These are phyloP conservation scores for Ustilago lituana DNA, from an alignment of 1,284 basidiomycete genomes.

Conservation along the genomic window DNA sequence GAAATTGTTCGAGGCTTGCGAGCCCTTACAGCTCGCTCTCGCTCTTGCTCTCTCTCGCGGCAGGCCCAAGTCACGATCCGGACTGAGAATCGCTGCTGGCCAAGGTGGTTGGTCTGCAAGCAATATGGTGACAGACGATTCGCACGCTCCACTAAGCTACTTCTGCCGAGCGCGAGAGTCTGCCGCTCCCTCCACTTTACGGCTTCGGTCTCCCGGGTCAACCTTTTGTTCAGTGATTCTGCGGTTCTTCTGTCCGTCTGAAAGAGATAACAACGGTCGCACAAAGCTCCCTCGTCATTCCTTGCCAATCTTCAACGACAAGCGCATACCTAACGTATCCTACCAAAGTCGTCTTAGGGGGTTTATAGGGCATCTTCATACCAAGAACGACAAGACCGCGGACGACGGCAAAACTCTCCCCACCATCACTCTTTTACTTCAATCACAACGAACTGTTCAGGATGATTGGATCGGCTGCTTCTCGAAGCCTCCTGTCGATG, in stretches of 20 bases:
- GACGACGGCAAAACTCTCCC: no score
- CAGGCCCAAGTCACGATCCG: no score
- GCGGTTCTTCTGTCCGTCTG: not conserved
- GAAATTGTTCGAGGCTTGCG: not conserved
- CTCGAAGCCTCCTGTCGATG: conserved; percentile 22
- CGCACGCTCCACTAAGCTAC: conserved; percentile 21
- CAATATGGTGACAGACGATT: no score
- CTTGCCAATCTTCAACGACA: conserved; percentile 1
- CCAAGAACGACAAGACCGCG: not conserved
- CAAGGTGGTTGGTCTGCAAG: no score
- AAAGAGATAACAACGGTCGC: not conserved
- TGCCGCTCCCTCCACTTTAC: conserved; percentile 10
- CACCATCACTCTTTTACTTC: no score
- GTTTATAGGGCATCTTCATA: conserved; percentile 1
- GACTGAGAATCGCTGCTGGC: no score
- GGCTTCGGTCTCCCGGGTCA: not conserved
- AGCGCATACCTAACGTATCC: not conserved
- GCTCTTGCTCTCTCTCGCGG: not conserved
- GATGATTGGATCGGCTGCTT: conserved; percentile 36
- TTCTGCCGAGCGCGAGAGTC: no score
- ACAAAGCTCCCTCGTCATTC: not conserved
- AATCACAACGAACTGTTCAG: conserved; percentile 5
- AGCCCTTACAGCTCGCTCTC: no score
- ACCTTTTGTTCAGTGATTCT: no score
- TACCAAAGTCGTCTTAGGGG: conserved; percentile 23